Conservation (phyloP, 108 stramenopile genomes). For the Pseudonitzschia delicatissima region DNA sequence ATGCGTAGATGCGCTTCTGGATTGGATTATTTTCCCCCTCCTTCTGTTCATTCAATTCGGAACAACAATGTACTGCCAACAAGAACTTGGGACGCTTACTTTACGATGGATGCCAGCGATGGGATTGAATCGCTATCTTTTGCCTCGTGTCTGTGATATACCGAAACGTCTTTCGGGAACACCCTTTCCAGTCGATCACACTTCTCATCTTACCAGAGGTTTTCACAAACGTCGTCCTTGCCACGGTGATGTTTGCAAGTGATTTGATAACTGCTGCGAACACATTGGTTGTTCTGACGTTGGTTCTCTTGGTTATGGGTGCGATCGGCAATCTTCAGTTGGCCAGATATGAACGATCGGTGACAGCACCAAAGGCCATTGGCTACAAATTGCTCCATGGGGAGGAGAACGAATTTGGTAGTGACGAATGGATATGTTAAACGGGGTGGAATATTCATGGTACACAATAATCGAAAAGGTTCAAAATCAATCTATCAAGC, state of each 20-base stretch:
- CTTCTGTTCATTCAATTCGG: slow-evolving; percentile 28
- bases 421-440: slow-evolving; percentile 27
- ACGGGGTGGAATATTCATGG: neutral
- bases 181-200: slow-evolving; percentile 2
- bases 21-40: slow-evolving; percentile 29
- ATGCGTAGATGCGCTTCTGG: neutral
- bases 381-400: slow-evolving; percentile 12
- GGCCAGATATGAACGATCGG: neutral
- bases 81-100: neutral
- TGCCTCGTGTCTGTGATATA: slow-evolving; percentile 22
- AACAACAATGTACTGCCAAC: slow-evolving; percentile 22
- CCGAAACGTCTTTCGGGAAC: slow-evolving; percentile 17
- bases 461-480: no score
- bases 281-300: neutral
- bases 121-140: neutral
- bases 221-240: slow-evolving; percentile 21
- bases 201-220: slow-evolving; percentile 23
- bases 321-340: neutral
- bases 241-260: slow-evolving; percentile 11
- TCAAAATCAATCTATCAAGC: no score
- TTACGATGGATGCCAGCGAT: slow-evolving; percentile 12
- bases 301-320: neutral
- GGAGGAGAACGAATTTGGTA: neutral
- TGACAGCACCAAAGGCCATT: neutral
- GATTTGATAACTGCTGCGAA: slow-evolving; percentile 5